These are phyloP conservation scores for Acanthamoeba castellanii DNA, from an alignment of 208 protist genomes.

Conservation along the genomic window DNA sequence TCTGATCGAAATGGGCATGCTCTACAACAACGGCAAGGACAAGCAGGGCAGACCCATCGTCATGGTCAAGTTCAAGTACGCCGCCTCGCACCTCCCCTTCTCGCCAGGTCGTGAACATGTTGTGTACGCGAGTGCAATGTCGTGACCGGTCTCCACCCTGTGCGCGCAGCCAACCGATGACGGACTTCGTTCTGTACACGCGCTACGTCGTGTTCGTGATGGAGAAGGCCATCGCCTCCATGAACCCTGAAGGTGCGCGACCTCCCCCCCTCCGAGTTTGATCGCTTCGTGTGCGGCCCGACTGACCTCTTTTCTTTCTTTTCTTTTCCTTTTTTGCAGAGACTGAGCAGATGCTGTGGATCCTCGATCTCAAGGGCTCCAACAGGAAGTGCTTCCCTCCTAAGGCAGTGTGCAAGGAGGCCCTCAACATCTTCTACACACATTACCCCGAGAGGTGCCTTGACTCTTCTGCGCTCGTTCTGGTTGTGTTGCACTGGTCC, in stretches of 20 bases:
- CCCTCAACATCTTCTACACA: conserved; percentile 56
- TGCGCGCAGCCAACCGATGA: neutral
- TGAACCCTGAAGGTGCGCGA: conserved; percentile 18
- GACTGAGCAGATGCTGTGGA: conserved; percentile 46
- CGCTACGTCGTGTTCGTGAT: conserved; percentile 55
- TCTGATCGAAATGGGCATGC: conserved; percentile 17
- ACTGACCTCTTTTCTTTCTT: neutral
- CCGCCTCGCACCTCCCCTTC: neutral
- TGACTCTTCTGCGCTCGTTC: too few species aligned
- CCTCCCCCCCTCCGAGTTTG: neutral
- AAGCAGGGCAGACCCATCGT: conserved; percentile 8
- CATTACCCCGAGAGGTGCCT: conserved; percentile 53
- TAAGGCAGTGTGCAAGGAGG: conserved; percentile 55
- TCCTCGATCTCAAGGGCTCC: conserved; percentile 50
- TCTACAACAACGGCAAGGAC: conserved; percentile 53
- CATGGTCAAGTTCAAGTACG: conserved; percentile 29
- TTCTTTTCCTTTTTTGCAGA: neutral
- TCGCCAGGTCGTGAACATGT: too few species aligned
- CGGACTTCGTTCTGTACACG: conserved; percentile 3
- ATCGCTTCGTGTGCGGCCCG: neutral
- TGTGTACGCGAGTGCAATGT: too few species aligned
- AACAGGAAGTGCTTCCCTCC: conserved; percentile 52
- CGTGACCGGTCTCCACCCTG: too few species aligned
- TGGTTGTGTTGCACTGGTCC: too few species aligned
- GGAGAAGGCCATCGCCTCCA: conserved; percentile 48